phyloP scores from a whole-genome alignment of 75 land plant genomes.

The Picea glauca region DNA sequence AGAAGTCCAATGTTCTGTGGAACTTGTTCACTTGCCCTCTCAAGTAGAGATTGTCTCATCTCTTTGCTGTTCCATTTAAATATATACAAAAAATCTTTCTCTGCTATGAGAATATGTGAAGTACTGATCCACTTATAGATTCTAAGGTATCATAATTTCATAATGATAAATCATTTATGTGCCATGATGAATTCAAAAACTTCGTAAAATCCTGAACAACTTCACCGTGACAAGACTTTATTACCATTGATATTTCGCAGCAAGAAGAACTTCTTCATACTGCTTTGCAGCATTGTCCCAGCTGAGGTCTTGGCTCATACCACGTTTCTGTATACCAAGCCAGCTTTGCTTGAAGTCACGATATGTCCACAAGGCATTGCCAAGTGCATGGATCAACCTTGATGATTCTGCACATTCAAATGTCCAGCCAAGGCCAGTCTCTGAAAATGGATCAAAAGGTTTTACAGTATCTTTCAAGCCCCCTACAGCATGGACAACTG shows the following conservation, averaged over 20 bases:
- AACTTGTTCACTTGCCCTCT: conserved; percentile 1
- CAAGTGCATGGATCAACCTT: conserved; percentile 69
- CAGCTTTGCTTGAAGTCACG: conserved; percentile 81
- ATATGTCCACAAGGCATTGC: conserved; percentile 82
- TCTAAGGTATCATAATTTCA: too few relatives aligned
- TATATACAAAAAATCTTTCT: background rate
- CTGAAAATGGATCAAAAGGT: conserved; percentile 72
- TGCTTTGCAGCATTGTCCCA: conserved; percentile 93
- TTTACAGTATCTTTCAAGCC: conserved; percentile 86
- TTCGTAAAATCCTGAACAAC: too few relatives aligned
- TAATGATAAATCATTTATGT: background rate
- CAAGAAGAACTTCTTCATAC: conserved; percentile 90
- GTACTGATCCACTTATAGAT: background rate
- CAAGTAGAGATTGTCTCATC: background rate
- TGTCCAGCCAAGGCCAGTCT: conserved; percentile 88
- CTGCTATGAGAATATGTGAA: background rate
- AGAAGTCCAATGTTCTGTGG: background rate
- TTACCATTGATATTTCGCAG: conserved; percentile 97
- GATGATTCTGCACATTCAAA: conserved; percentile 66
- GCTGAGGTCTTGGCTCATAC: conserved; percentile 92
- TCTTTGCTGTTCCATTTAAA: background rate
- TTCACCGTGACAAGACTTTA: background rate
- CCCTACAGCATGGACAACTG: conserved; percentile 96
- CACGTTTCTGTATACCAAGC: conserved; percentile 82
- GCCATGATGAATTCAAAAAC: background rate